Conservation (phyloP, 164 flowering plant genomes). For the Saururus chinensis region DNA sequence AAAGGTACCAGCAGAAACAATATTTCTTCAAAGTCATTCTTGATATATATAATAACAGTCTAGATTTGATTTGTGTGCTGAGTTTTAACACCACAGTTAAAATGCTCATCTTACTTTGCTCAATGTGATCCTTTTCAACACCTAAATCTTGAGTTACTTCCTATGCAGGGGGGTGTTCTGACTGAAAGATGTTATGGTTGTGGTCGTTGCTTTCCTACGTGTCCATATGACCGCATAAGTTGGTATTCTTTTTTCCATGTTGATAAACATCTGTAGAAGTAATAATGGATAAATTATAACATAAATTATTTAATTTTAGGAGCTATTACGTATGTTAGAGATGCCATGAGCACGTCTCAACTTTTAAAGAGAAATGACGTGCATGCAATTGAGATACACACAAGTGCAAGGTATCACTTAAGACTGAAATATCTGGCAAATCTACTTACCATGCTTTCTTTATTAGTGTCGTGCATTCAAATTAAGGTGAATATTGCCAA, state of each 20-base stretch:
- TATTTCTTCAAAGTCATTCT: conserved; percentile 1
- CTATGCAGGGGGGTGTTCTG: conserved; percentile 54
- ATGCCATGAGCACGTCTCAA: conserved; percentile 42
- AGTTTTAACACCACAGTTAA: background rate
- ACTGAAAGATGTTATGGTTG: conserved; percentile 87
- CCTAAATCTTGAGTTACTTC: background rate
- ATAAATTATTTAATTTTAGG: conserved; percentile 17
- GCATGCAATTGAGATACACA: conserved; percentile 81
- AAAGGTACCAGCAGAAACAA: conserved; percentile 5
- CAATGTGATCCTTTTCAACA: background rate
- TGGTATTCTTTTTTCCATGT: conserved; percentile 8
- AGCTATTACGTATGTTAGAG: conserved; percentile 45
- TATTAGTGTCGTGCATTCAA: background rate
- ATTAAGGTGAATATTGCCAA: background rate
- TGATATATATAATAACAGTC: too few relatives aligned
- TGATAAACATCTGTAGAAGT: background rate
- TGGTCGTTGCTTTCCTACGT: conserved; percentile 78
- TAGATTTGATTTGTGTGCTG: background rate
- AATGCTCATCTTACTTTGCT: background rate
- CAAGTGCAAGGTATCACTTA: conserved; percentile 57
- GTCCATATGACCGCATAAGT: conserved; percentile 88
- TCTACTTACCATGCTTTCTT: background rate
- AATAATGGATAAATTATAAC: too few relatives aligned
- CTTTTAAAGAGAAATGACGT: conserved; percentile 52
- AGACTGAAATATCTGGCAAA: background rate